Evolutionary conservation across 371 early-diverging fungal species (phyloP).

Genomic region (Mucor circinelloides): DNA sequence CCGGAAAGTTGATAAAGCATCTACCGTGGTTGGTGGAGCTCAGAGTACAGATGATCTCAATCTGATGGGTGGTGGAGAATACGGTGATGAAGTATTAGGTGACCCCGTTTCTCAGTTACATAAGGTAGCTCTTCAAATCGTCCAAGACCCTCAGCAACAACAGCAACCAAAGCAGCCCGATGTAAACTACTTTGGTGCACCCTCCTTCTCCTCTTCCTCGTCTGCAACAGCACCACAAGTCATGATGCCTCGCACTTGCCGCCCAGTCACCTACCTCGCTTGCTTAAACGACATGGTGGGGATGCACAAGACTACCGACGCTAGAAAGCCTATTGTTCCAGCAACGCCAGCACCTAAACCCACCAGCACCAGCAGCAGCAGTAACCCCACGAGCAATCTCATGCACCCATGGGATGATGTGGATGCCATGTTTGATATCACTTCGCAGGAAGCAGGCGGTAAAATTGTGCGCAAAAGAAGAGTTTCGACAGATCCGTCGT

Average conservation of each 20-base stretch:
- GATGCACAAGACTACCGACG: slow-evolving; percentile 66
- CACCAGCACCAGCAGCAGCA: not conserved
- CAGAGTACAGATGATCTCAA: slow-evolving; percentile 56
- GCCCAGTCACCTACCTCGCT: slow-evolving; percentile 66
- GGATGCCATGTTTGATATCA: slow-evolving; percentile 12
- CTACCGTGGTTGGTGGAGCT: slow-evolving; percentile 73
- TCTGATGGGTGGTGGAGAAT: slow-evolving; percentile 53
- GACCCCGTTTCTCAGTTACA: slow-evolving; percentile 89
- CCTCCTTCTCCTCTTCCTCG: too few relatives aligned
- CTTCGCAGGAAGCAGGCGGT: slow-evolving; percentile 35
- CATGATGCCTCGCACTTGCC: slow-evolving; percentile 37
- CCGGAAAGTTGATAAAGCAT: slow-evolving; percentile 83
- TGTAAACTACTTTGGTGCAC: slow-evolving; percentile 49
- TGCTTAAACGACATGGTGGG: slow-evolving; percentile 79
- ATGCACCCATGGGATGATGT: not conserved
- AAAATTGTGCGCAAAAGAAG: slow-evolving; percentile 50
- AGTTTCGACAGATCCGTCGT: slow-evolving; percentile 35
- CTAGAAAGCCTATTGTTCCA: slow-evolving; percentile 48
- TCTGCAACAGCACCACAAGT: slow-evolving; percentile 1
- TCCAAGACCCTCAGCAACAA: slow-evolving; percentile 41
- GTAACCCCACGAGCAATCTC: not conserved
- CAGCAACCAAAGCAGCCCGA: not conserved
- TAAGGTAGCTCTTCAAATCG: slow-evolving; percentile 88
- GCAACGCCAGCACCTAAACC: slow-evolving; percentile 53
- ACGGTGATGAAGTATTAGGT: slow-evolving; percentile 50